Base-by-base conservation (phyloP, 768 basidiomycete genomes). In the Lentinula sp. region DNA sequence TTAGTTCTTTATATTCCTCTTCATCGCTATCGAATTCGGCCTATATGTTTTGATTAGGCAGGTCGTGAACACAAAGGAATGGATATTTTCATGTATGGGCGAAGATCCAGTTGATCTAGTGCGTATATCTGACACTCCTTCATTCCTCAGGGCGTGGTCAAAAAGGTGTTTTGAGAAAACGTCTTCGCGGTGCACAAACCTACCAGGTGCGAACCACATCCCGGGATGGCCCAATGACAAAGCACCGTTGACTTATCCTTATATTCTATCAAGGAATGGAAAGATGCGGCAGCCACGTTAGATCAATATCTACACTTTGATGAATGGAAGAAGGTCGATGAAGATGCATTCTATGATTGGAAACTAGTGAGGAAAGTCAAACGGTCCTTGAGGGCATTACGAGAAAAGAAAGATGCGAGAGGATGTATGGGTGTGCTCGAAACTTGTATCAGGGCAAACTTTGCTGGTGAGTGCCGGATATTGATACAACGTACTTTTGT, bases 1-100 rank as follows among this genome's bases (percentile, higher is more conserved):
- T n/a, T 64, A 97, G 95, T 71, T 80, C 62, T 83, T 96, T 63
- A 91, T 98, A 37, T 91, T 93, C 66, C 57, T 86, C 5, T 84
- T 97, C 72, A 97, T 98, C 60, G 80, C 85, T 42, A 79, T 79
- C 13, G 90, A 98, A 72, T 98, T 98, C 70, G 80, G 90, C 13
- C 71, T 90, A 32, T 99, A 99, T 67, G 83, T 98, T 42, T 64
- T 92, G 39, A 91, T 94, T 51, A 80, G 96, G 15, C 96, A 99
- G 71, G 68, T 96, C 16, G 97, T 99, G 46, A 98, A 98, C 69
- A 82, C 91, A 4, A 93, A 97, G 70, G 96, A 99, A 74, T 98
- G 87, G 85, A 70, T 96, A 48, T 85, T 88, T 28, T 93, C 93
- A 51, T 98, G 95, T 95, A 69, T 65, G 78, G 70, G 45, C 10